Base-by-base conservation (phyloP, 768 basidiomycete species). In the Phlebiopsis flavidoalba region DNA sequence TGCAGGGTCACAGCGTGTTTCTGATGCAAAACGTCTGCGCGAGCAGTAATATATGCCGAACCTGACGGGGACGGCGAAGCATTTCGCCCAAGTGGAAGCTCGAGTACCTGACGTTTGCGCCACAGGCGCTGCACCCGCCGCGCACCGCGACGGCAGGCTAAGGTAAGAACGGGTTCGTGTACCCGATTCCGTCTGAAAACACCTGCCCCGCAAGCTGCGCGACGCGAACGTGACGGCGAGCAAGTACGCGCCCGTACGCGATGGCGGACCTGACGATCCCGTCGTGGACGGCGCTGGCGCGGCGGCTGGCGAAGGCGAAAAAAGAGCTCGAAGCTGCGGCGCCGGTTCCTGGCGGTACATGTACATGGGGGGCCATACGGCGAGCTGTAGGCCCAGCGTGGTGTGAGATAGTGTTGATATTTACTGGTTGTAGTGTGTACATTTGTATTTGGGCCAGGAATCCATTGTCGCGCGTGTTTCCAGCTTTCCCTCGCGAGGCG, bases 261-360 rank as follows among this genome's bases (percentile, higher is more conserved):
- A 77, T 95, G 83, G 64, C 62, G 57, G 93, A 95, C 69, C 75
- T 95, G 75, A 95, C 92, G 64, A 85, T 95, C 37, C 72, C 76
- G 60, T 85, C 84, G 57, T 95, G 89, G 86, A 72, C 90, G 54
- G 75, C 74, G 62, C 77, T 94, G 51, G 91, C 82, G 60, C 82
- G 83, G 67, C 73, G 78, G 69, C 69, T 95, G 63, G 84, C 81
- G 55, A 76, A 82, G 65, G 69, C 72, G 45, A 36, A 36, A 21
- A 31, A 76, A 79, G 70, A 74, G 81, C 66, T 73, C 69, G 68
- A 80, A 78, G 73, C 70, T 91, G 69, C 83, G 88, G 72, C 78
- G 77, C 69, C 73, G 75, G 72, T 95, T 93, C 74, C 77, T n/a
- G 77, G 67, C 72, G 77, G 71, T 85, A 85, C 73, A 93, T 96